Base-by-base conservation (phyloP, 2,329 filamentous ascomycete species). In the Podosphaera xanthii region DNA sequence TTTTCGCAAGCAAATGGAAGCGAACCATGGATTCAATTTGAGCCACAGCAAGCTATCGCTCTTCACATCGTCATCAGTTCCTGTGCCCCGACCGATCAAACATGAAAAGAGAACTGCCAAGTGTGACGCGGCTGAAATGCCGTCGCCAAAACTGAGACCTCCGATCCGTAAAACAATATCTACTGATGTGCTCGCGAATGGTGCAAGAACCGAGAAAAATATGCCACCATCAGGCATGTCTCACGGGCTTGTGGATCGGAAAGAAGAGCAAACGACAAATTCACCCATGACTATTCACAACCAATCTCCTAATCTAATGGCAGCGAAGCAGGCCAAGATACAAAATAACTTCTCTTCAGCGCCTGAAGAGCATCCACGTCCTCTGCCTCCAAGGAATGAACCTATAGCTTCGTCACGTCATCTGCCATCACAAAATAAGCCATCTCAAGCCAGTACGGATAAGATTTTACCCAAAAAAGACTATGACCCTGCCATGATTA, bases 1-100 rank as follows among this genome's bases (percentile, higher is more conserved):
- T 2, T 91, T 94, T 68, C 77, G 77, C 64, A 80, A 77, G 63
- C 83, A 88, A 66, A 78, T 81, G n/a, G 86, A 90, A 66, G 75
- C 78, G 42, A 83, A 82, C 64, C 73, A 70, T 54, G 71, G 71
- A 46, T 80, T 80, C 64, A 74, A 69, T 40, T 69, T 83, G 7
- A 63, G 67, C 31, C 68, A 69, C 64, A 67, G 68, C 33, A 67
- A 66, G 70, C 73, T 60, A 69, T 72, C 74, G 1, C 73, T 77
- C 60, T 76, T 79, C 61, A 50, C 46, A 22, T 71, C 71, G 14
- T 65, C 66, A 4, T 67, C 68, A 4, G 63, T 64, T 53, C 57
- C 61, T 22, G 56, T 60, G 35, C 14, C 57, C 8, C 30, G 22
- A 10, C 63, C 63, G 3, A 61, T 64, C 33, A 65, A 61, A 54